Percentiles rank a stretch among this genome's conserved stretches.
Conservation (phyloP, 352 stramenopile species). For the Halophytophthora batemanensis region DNA sequence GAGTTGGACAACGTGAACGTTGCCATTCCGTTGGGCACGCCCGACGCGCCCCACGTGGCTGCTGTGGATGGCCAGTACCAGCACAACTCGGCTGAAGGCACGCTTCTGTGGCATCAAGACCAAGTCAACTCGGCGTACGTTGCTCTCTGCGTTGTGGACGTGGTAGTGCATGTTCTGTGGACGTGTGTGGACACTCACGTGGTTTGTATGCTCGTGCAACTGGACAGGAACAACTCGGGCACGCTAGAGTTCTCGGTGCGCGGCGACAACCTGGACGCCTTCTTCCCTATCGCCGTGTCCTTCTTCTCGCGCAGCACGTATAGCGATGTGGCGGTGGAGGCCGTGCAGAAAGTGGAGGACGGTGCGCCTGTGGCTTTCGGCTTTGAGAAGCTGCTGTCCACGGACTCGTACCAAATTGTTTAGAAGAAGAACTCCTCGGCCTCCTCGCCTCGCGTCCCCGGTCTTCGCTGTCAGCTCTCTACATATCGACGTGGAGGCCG, state of each 20-base stretch:
- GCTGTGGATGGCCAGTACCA: constrained; percentile 85
- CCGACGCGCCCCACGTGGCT: constrained; percentile 67
- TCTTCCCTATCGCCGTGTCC: constrained; percentile 86
- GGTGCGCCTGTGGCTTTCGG: constrained; percentile 71
- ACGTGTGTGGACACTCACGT: constrained; percentile 8
- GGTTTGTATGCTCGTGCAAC: not conserved
- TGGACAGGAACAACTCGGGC: constrained; percentile 70
- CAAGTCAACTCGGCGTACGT: constrained; percentile 73
- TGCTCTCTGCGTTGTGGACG: not conserved
- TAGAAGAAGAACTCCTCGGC: constrained; percentile 40
- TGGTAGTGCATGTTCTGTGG: not conserved
- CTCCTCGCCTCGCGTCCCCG: not conserved
- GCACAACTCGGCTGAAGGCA: constrained; percentile 71
- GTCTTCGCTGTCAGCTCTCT: too few relatives aligned
- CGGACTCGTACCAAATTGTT: constrained; percentile 86
- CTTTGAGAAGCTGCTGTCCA: constrained; percentile 86
- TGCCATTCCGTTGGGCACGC: constrained; percentile 67
- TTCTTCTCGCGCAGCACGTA: constrained; percentile 89
- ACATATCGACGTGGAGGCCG: too few relatives aligned
- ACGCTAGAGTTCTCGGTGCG: constrained; percentile 82
- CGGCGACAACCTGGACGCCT: constrained; percentile 75
- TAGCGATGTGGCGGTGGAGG: constrained; percentile 80
- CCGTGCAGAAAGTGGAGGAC: constrained; percentile 72
- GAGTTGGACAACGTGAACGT: constrained; percentile 88
- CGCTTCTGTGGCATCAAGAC: constrained; percentile 82